These are phyloP conservation scores for Gremmenia infestans DNA, from an alignment of 2,329 filamentous ascomycete species.

Conservation along the genomic window DNA sequence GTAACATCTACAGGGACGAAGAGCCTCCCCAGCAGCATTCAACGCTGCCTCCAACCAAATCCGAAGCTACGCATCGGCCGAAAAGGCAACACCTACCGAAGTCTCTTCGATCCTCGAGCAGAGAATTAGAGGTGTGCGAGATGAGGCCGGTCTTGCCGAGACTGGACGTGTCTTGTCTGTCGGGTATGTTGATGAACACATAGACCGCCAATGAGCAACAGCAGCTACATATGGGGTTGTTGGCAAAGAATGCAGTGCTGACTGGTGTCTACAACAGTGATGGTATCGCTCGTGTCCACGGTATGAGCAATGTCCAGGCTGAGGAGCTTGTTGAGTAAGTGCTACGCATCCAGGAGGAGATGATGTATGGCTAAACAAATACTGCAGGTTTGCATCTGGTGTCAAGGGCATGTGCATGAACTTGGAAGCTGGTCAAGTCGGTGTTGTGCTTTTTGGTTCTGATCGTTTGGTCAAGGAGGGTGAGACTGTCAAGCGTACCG, in stretches of 20 bases:
- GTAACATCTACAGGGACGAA: constrained; percentile 65
- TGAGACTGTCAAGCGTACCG: constrained; percentile 99
- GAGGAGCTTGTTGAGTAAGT: constrained; percentile 99
- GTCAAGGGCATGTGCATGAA: constrained; percentile 99
- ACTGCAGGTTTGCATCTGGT: constrained; percentile 86
- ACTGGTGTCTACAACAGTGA: constrained; percentile 60
- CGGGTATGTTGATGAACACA: constrained; percentile 65
- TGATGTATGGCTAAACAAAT: constrained; percentile 13
- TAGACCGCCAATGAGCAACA: constrained; percentile 8
- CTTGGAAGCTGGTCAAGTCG: constrained; percentile 99
- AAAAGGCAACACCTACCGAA: constrained; percentile 94
- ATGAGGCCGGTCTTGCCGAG: constrained; percentile 94
- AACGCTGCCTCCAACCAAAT: constrained; percentile 65
- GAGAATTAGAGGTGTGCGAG: constrained; percentile 96
- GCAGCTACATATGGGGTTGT: constrained; percentile 12
- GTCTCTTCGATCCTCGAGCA: constrained; percentile 99
- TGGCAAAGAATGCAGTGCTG: constrained; percentile 12
- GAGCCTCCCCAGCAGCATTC: constrained; percentile 73
- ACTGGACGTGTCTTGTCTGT: constrained; percentile 98
- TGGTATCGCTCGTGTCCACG: constrained; percentile 99
- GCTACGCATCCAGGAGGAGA: constrained; percentile 7
- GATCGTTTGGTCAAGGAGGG: constrained; percentile 99
- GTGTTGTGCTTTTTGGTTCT: constrained; percentile 99
- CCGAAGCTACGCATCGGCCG: constrained; percentile 86
- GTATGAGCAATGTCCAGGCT: constrained; percentile 99